Evolutionary conservation across 208 protist species (phyloP).

Genomic region (Leishmania gerbilli): DNA sequence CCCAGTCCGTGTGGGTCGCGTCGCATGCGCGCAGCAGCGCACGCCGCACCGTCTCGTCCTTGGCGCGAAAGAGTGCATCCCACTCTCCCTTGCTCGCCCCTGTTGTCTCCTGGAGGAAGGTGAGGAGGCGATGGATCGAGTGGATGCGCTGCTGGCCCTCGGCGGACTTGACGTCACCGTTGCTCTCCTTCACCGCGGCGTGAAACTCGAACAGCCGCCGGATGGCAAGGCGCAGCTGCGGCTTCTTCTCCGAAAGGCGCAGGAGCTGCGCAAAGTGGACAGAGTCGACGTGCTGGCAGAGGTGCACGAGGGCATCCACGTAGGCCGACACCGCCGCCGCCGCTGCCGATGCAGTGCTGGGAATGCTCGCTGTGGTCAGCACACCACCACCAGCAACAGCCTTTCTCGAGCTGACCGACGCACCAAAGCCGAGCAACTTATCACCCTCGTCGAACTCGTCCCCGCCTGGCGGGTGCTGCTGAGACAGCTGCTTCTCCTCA

Average conservation of each 20-base stretch:
- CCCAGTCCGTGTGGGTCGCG: constrained; percentile 33
- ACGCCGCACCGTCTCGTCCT: constrained; percentile 65
- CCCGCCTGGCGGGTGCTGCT: not conserved
- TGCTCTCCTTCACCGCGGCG: constrained; percentile 32
- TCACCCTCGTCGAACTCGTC: constrained; percentile 23
- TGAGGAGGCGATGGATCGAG: constrained; percentile 70
- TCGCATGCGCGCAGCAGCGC: constrained; percentile 54
- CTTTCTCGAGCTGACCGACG: not conserved
- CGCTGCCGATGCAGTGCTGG: not conserved
- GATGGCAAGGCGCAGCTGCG: constrained; percentile 52
- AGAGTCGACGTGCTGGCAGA: constrained; percentile 50
- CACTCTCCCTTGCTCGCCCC: constrained; percentile 58
- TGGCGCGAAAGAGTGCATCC: constrained; percentile 68
- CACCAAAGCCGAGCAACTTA: constrained; percentile 17
- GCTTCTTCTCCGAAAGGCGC: constrained; percentile 49
- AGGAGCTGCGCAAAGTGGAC: constrained; percentile 50
- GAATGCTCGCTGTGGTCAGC: not conserved
- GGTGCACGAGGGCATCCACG: constrained; percentile 48
- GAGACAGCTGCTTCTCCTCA: not conserved
- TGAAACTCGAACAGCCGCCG: constrained; percentile 35
- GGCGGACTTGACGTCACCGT: constrained; percentile 40
- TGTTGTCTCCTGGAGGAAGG: constrained; percentile 60
- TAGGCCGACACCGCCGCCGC: constrained; percentile 28
- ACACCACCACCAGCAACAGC: no score
- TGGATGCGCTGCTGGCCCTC: constrained; percentile 61